These are phyloP conservation scores for Ramularia collo-cygni DNA, from an alignment of 2,329 filamentous ascomycete species.

Conservation along the genomic window DNA sequence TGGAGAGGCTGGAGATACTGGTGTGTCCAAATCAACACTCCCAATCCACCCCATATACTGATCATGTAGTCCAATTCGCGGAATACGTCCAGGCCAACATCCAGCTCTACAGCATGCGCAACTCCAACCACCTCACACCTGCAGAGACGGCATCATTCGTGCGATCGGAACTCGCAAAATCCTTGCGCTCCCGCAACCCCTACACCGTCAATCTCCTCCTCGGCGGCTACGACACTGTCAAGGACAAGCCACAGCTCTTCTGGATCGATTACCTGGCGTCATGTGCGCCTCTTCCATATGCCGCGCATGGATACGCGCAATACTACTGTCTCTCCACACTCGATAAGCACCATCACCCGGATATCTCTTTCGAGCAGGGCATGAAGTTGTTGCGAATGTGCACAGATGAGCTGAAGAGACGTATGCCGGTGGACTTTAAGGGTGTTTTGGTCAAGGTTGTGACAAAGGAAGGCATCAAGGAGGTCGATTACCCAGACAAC, in stretches of 20 bases:
- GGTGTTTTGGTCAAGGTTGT: constrained; percentile 83
- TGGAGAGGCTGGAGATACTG: constrained; percentile 91
- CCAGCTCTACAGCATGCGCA: constrained; percentile 97
- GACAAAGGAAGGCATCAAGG: constrained; percentile 84
- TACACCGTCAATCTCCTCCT: constrained; percentile 97
- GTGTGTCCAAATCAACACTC: constrained; percentile 42
- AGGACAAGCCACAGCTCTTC: constrained; percentile 42
- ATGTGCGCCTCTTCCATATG: constrained; percentile 68
- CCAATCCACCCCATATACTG: constrained; percentile 1
- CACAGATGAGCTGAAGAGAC: constrained; percentile 91
- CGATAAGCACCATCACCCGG: constrained; percentile 96
- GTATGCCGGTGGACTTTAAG: constrained; percentile 98
- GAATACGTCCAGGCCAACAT: constrained; percentile 99
- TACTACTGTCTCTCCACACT: constrained; percentile 98
- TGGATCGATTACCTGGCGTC: constrained; percentile 25
- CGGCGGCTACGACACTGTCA: constrained; percentile 87
- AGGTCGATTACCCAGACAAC: constrained; percentile 73
- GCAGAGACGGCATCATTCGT: constrained; percentile 88
- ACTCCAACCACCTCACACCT: constrained; percentile 84
- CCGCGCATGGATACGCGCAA: constrained; percentile 97
- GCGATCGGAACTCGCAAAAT: constrained; percentile 83
- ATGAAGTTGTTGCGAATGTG: constrained; percentile 91
- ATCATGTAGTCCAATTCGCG: constrained; percentile 78
- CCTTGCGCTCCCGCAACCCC: constrained; percentile 82
- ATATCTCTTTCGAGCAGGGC: constrained; percentile 82